Percentiles rank a stretch among this genome's conserved stretches.
Evolutionary conservation across 1,139 yeast species (phyloP).

Genomic region (Kluyveromyces sp.): DNA sequence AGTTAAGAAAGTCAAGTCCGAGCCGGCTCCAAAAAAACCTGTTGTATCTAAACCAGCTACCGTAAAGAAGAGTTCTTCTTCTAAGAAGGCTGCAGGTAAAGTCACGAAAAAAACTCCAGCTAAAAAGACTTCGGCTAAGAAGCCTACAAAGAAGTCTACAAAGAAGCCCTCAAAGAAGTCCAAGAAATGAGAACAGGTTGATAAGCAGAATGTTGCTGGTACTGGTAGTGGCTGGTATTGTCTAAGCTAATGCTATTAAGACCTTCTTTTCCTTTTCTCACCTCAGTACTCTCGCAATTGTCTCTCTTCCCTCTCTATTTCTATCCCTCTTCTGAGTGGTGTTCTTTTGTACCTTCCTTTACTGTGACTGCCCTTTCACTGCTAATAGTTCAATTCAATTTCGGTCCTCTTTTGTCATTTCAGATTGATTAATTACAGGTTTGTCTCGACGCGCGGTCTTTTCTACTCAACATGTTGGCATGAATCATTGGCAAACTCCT

Average conservation of each 20-base stretch:
- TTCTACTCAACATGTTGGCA: too few relatives aligned
- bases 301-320: background rate
- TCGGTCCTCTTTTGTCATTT: background rate
- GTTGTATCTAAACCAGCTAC: too few relatives aligned
- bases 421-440: background rate
- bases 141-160: background rate
- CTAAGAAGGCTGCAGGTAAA: constrained; percentile 18
- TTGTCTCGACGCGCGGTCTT: background rate
- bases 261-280: background rate
- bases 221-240: too few relatives aligned
- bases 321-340: background rate
- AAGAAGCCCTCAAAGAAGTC: constrained; percentile 5
- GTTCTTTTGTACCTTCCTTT: background rate
- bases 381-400: constrained; percentile 1
- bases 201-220: too few relatives aligned
- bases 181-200: background rate
- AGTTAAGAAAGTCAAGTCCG: constrained; percentile 21
- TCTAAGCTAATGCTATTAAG: background rate
- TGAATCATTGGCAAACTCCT: too few relatives aligned
- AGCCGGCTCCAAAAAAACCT: constrained; percentile 22
- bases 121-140: constrained; percentile 11
- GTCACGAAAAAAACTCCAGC: constrained; percentile 13
- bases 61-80: background rate
- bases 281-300: too few relatives aligned
- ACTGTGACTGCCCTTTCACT: background rate